Conservation (phyloP, 1,284 basidiomycete species). For the Mycosarcoma maydis region DNA sequence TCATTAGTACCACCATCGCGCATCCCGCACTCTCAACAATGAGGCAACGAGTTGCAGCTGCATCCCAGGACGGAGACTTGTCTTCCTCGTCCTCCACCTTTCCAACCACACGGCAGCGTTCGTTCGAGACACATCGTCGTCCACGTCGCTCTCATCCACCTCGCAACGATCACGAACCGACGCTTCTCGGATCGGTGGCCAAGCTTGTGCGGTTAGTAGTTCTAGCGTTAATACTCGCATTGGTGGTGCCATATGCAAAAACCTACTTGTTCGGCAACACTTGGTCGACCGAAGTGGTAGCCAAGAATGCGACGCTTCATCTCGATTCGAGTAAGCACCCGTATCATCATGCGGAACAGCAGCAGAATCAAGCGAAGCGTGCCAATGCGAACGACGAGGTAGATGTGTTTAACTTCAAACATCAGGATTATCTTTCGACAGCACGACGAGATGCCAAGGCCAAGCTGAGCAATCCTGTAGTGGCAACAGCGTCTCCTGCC, state of each 20-base stretch:
- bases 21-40: background rate
- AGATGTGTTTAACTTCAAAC: conserved; percentile 43
- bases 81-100: conserved; percentile 10
- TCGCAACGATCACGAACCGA: background rate
- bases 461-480: background rate
- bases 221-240: conserved; percentile 15
- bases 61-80: background rate
- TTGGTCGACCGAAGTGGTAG: background rate
- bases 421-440: conserved; percentile 25
- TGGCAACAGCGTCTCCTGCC: conserved; percentile 2
- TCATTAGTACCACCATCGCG: background rate
- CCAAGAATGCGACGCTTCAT: background rate
- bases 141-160: background rate
- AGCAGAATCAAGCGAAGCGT: background rate
- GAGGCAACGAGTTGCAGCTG: conserved; percentile 2
- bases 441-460: background rate
- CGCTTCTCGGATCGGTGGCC: conserved; percentile 3
- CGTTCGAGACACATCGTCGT: background rate
- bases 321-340: background rate
- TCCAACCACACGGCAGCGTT: background rate
- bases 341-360: conserved; percentile 4
- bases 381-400: background rate
- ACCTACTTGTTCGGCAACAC: conserved; percentile 1
- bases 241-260: conserved; percentile 21
- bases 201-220: conserved; percentile 22